A percentile compares a stretch with the other conserved stretches of the same genome.
phyloP scores from a whole-genome alignment of 2,329 filamentous ascomycete genomes.

The Fusarium sp. region DNA sequence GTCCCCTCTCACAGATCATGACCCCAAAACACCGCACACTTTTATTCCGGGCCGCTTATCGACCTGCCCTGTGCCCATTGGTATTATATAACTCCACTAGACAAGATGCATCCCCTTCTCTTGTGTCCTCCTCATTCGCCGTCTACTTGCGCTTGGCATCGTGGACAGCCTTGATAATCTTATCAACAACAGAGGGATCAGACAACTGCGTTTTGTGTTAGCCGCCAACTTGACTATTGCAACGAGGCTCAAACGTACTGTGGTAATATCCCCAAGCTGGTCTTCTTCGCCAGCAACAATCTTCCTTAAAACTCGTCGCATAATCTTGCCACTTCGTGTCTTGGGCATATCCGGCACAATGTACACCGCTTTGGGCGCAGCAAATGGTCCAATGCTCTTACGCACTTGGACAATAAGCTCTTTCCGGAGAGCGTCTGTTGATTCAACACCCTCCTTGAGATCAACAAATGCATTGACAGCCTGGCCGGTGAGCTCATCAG shows the following conservation, averaged over 20 bases:
- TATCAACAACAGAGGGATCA: conserved; percentile 87
- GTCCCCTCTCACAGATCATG: conserved; percentile 37
- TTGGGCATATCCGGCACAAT: conserved; percentile 95
- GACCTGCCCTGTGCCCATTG: conserved; percentile 39
- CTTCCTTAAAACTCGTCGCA: conserved; percentile 96
- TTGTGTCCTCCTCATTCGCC: not conserved
- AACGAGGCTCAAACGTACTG: conserved; percentile 65
- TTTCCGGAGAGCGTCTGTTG: conserved; percentile 84
- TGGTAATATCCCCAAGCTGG: conserved; percentile 91
- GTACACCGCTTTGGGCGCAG: conserved; percentile 91
- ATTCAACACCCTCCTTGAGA: conserved; percentile 84
- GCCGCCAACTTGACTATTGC: not conserved
- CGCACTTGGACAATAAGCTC: conserved; percentile 94
- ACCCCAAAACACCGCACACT: conserved; percentile 42
- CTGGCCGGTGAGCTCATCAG: conserved; percentile 94
- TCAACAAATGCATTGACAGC: conserved; percentile 97
- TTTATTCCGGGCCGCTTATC: conserved; percentile 16
- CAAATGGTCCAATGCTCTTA: conserved; percentile 97
- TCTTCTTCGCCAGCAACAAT: conserved; percentile 97
- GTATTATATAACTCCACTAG: conserved; percentile 44
- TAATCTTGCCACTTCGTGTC: conserved; percentile 98
- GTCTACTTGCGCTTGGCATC: conserved; percentile 63
- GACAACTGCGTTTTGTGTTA: conserved; percentile 69
- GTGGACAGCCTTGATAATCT: conserved; percentile 86
- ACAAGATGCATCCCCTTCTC: conserved; percentile 26